A percentile compares a stretch with the other conserved stretches of the same genome.
Evolutionary conservation across 129 eudicot species (phyloP).

Genomic region (Pseudognaphalium luteoalbum): DNA sequence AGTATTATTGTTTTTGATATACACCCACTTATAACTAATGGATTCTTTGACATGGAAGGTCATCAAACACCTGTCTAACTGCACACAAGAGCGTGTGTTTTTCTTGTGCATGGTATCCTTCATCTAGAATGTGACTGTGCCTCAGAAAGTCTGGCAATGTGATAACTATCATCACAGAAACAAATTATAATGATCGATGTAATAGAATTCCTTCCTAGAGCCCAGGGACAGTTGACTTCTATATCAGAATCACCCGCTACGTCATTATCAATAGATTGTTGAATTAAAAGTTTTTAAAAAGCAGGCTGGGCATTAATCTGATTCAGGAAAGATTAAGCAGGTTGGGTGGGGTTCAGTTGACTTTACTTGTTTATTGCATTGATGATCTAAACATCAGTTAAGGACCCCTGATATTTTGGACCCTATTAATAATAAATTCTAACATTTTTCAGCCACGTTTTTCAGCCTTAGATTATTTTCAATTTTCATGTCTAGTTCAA

Average conservation of each 20-base stretch:
- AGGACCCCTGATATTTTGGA: neutral
- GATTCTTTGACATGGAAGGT: neutral
- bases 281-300: neutral
- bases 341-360: neutral
- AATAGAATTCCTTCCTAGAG: neutral
- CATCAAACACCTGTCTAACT: neutral
- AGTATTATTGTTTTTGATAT: neutral
- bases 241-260: neutral
- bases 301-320: neutral
- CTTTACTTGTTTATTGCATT: neutral
- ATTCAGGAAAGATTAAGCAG: neutral
- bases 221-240: neutral
- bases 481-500: neutral
- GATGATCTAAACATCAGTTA: slow-evolving; percentile 7
- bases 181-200: neutral
- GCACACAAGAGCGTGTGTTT: neutral
- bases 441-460: neutral
- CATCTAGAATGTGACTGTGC: neutral
- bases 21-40: neutral
- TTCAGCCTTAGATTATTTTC: neutral
- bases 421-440: neutral
- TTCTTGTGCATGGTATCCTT: neutral
- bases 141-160: neutral
- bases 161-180: neutral
- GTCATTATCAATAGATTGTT: too few species aligned